A percentile compares a stretch with the other conserved stretches of the same genome.
Conservation (phyloP, 495 filamentous ascomycete genomes). For the Neurospora sp. region DNA sequence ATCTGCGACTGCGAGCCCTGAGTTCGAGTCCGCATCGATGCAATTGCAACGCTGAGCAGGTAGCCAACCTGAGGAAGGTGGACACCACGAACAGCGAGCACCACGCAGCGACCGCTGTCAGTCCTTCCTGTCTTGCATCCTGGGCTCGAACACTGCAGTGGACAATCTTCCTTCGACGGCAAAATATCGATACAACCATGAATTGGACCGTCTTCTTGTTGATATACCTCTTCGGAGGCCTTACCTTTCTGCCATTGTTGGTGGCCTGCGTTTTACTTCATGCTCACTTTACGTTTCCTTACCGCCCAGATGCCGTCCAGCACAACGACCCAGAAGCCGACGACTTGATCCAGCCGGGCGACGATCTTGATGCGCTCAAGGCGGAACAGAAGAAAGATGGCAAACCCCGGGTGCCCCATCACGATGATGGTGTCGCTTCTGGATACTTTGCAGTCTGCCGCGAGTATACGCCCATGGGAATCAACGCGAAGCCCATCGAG, state of each 20-base stretch:
- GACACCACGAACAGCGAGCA: background rate
- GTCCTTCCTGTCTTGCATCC: background rate
- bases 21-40: slow-evolving; percentile 15
- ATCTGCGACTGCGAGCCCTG: background rate
- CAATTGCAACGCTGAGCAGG: slow-evolving; percentile 17
- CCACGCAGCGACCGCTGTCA: background rate
- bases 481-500: slow-evolving; percentile 88
- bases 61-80: slow-evolving; percentile 13
- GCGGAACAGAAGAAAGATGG: slow-evolving; percentile 33
- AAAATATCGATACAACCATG: slow-evolving; percentile 42
- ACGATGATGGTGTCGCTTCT: slow-evolving; percentile 76
- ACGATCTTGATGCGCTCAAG: slow-evolving; percentile 37
- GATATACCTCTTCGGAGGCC: slow-evolving; percentile 77
- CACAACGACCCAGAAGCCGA: slow-evolving; percentile 16
- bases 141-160: background rate
- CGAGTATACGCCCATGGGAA: slow-evolving; percentile 80
- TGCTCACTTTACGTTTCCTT: slow-evolving; percentile 58
- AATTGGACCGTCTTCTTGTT: slow-evolving; percentile 57
- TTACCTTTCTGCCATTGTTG: slow-evolving; percentile 79
- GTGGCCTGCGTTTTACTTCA: slow-evolving; percentile 53
- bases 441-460: slow-evolving; percentile 93
- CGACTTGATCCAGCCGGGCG: slow-evolving; percentile 37
- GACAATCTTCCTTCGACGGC: background rate
- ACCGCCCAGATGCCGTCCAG: slow-evolving; percentile 26
- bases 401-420: slow-evolving; percentile 33